Base-by-base conservation (phyloP, 1,284 basidiomycete genomes). In the Mycena sp. region DNA sequence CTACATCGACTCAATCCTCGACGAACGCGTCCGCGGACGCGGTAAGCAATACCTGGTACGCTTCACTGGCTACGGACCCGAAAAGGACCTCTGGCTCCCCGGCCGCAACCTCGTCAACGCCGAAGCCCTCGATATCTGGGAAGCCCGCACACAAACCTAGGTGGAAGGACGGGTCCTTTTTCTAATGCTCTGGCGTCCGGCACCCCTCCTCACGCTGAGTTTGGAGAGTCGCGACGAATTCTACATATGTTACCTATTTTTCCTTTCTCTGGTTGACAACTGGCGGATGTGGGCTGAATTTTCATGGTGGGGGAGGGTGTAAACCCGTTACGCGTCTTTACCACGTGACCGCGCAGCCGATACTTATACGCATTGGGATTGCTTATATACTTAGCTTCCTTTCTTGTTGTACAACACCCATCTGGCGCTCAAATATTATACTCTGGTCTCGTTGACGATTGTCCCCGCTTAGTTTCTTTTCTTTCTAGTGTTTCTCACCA, bases 11-110 rank as follows among this genome's bases (percentile, higher is more conserved):
- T 53, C 65, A 17, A 74, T 78, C 17, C 48, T 76, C 1, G 70
- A 76, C 52, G 65, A 63, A 16, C 53, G 63, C 3, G 4, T 6
- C 21, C 28, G 28, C 5, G 74, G 74, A 0, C 49, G 68, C 1
- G 70, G 72, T 0, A 41, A 17, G 1, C 63, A 65, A 38, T 72
- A 71, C 41, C 49, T 71, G 0, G 69, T 76, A 0, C 54, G 68
- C 0, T 76, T 70, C 69, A 46, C 62, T 12, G 68, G 71, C 1
- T 70, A 71, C 30, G 72, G 67, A 1, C 61, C 56, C 2, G 71
- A 69, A 25, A 63, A 72, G 41, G 68, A 77, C 38, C 53, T 67
- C 14, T 76, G 73, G 75, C 32, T 75, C 4, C 43, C 70, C 1
- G 55, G 66, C 0, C 23, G 46, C 0, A 45, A 68, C 23, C 21